Evolutionary conservation across 1,284 basidiomycete genomes (phyloP).

Genomic region (Schizophyllum commune): DNA sequence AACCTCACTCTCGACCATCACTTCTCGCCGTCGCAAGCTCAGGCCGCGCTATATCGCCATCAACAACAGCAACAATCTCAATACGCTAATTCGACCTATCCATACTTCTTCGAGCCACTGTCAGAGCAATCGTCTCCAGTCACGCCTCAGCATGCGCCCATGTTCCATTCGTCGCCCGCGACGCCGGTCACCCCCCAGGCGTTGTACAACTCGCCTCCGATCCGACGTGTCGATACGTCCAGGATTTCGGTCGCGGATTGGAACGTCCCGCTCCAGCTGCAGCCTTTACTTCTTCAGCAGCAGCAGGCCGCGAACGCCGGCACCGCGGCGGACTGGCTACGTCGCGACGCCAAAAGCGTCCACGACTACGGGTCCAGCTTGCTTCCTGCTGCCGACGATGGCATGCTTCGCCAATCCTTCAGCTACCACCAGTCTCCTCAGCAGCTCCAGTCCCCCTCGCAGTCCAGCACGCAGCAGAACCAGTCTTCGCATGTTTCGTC

Average conservation of each 20-base stretch:
- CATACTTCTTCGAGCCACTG: not conserved
- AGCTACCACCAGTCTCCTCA: not conserved
- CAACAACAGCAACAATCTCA: conserved; percentile 11
- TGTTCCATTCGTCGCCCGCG: not conserved
- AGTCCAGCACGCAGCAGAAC: not conserved
- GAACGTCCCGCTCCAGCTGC: not conserved
- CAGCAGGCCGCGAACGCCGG: not conserved
- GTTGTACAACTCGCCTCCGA: not conserved
- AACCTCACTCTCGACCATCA: conserved; percentile 31
- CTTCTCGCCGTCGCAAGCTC: conserved; percentile 23
- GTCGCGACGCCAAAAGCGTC: not conserved
- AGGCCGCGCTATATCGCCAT: conserved; percentile 24
- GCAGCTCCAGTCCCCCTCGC: not conserved
- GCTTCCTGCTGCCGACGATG: not conserved
- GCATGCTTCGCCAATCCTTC: not conserved
- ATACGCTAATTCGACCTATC: not conserved
- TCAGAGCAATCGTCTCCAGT: not conserved
- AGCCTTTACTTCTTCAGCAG: not conserved
- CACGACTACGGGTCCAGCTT: not conserved
- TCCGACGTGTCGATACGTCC: not conserved
- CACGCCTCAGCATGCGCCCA: not conserved
- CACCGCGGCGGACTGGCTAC: not conserved
- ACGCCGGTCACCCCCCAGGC: not conserved
- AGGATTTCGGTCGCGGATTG: not conserved
- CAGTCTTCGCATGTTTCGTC: conserved; percentile 14